Base-by-base conservation (phyloP, 108 stramenopile genomes). In the Mediolabrus comicus region DNA sequence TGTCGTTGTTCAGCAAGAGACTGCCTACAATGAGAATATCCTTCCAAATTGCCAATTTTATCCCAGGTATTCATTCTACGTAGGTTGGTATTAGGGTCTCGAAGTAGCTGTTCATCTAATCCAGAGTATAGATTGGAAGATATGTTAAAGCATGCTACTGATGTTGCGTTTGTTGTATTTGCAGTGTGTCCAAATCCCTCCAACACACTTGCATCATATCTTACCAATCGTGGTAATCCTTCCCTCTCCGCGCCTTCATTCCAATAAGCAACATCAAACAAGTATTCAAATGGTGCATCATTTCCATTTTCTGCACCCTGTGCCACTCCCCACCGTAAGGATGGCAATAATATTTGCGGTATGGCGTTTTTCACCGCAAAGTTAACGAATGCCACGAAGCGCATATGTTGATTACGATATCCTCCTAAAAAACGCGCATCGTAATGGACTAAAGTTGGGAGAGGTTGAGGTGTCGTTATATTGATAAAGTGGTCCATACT, bases 21-120 rank as follows among this genome's bases (percentile, higher is more conserved):
- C 22, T n/a, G 46, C 4, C 66, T 36, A 38, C 63, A 65, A 60
- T 59, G 65, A 54, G 56, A 51, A 60, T 30, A 33, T 8, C 35
- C n/a, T 5, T 22, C 33, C 17, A 46, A n/a, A 0, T 29, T 26
- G 8, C 51, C 61, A 38, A 77, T 65, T 2, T 49, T 17, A n/a
- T 26, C 69, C 25, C 22, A 24, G 3, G 56, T 53, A 33, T 70
- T 62, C 10, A 61, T 52, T 51, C 36, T 64, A 12, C 76, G 63
- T 32, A 77, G 17, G 41, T 77, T 77, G 1, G 76, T 77, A 10
- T 29, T 43, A 5, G 61, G 53, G 53, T 35, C 8, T 19, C 76
- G 69, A 9, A 77, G 46, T 6, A 60, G 4, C 24, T n/a, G 0
- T 53, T 66, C 69, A 30, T 75, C 55, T 3, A 75, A 54, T 19